Evolutionary conservation across 257 asterid genomes (phyloP), one percentile per base, ranked within the genome.

Genomic region (Solanum paucissectum): DNA sequence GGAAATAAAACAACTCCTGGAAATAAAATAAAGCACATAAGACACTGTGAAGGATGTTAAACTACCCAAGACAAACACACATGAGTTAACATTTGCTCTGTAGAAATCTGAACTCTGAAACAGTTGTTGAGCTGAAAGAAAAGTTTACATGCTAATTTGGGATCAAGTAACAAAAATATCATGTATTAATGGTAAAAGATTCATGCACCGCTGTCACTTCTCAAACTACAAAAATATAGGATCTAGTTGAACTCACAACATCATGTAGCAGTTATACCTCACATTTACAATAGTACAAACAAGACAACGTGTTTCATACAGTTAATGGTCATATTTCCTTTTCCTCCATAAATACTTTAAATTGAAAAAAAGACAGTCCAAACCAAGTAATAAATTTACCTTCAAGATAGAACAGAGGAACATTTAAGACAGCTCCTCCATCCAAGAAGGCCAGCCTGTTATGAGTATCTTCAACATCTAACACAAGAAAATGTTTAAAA

Each of bases 1-100:
- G 99, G 99, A 89, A 97, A 97, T 90, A 97, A 88, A 90, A 97
- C 99, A 90, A 95, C 98, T 72, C 99, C 99, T 97, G 93, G 74
- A 79, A 71, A 82, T 85, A 86, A 32, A 86, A 73, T 37, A 49
- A 84, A 72, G 83, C 16, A 23, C 29, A 33, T 62, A 49, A 58
- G 72, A 44, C 27, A 27, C 27, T 49, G 37, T 34, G 33, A 32
- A n/a, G 49, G 55, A 49, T 49, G 49, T 46, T 21, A 49, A 52
- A 18, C 29, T 32, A 71, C 20, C 42, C 42, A 46, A 46, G 85
- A 46, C 40, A 46, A 81, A 44, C 68, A 16, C 85, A 81, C 85
- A 44, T 36, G 83, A 36, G 83, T 36, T 21, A 77, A 46, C 42
- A 81, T 81, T 29, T 44, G 27, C 27, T 46, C 20, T 6, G 18